Evolutionary conservation across 2,329 filamentous ascomycete species (phyloP).

Genomic region (Orbilia quercus): DNA sequence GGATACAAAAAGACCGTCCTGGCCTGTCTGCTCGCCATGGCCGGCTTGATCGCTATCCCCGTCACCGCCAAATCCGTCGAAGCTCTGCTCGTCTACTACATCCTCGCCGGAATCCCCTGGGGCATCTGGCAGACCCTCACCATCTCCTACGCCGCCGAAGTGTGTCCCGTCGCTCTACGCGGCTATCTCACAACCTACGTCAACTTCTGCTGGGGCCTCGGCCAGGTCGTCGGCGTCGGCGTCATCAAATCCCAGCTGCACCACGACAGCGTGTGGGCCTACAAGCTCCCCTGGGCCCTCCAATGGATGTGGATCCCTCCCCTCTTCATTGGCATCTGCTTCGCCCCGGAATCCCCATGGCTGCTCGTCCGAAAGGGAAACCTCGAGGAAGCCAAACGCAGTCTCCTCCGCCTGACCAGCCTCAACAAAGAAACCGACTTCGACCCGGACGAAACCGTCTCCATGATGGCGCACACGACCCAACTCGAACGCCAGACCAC

Average conservation of each 20-base stretch:
- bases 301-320: conserved; percentile 83
- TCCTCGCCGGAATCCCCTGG: conserved; percentile 68
- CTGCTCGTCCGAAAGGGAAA: conserved; percentile 77
- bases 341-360: conserved; percentile 78
- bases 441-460: conserved; percentile 83
- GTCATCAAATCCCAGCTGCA: conserved; percentile 76
- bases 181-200: conserved; percentile 79
- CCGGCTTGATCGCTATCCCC: conserved; percentile 67
- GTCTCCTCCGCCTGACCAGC: conserved; percentile 75
- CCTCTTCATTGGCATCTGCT: conserved; percentile 73
- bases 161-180: conserved; percentile 77
- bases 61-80: conserved; percentile 67
- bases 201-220: conserved; percentile 80
- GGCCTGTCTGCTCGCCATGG: conserved; percentile 65
- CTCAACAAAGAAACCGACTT: conserved; percentile 75
- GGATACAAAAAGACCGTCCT: conserved; percentile 68
- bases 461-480: conserved; percentile 93
- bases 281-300: conserved; percentile 76
- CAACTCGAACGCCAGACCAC: conserved; percentile 73
- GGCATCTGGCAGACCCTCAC: conserved; percentile 67
- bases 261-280: conserved; percentile 75
- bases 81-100: conserved; percentile 66
- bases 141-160: conserved; percentile 66
- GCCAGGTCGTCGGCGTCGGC: conserved; percentile 77
- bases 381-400: conserved; percentile 73